Evolutionary conservation across 495 filamentous ascomycete species (phyloP), one percentile per base, ranked within the genome.

Genomic region (Penicillium robsamsonii): DNA sequence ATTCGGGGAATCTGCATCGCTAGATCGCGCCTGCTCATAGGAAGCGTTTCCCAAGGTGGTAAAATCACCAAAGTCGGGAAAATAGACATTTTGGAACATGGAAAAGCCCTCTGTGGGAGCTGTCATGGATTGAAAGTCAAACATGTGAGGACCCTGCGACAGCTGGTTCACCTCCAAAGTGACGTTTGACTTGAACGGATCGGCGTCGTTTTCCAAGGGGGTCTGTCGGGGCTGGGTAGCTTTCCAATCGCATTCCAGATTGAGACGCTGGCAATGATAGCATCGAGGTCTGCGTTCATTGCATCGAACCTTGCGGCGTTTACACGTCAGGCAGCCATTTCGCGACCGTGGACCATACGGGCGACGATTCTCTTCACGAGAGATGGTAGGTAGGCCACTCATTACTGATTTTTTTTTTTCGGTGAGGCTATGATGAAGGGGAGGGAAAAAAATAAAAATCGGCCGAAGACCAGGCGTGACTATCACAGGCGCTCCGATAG

Each of bases 241-340:
- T 22, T 58, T 46, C 57, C 57, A 60, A 12, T 42, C 55, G 24
- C 57, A 60, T 9, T 56, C 52, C 30, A 60, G 38, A 4, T 46
- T 53, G 12, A 74, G 54, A 4, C 74, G 61, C 37, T 67, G 61
- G 57, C 73, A 74, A 55, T 75, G 70, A 11, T 58, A 60, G 29
- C 74, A 75, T 30, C 67, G 57, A n/a, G 73, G 72, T 33, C 62
- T 66, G 17, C 66, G 65, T 59, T 75, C 74, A 63, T 75, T 65
- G 60, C 72, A 77, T 38, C 57, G 40, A 13, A 60, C 57, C 25
- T 60, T 60, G 17, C 57, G 57, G 24, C 57, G 46, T 35, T 53
- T 60, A 17, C 57, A 60, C 8, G 57, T 60, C 42, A 60, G 30
- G 29, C 57, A 60, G 41, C 57, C 57, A 41, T 60, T 60, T 22